These are phyloP conservation scores for Parmelia sp. DNA, from an alignment of 495 filamentous ascomycete genomes.

Conservation along the genomic window DNA sequence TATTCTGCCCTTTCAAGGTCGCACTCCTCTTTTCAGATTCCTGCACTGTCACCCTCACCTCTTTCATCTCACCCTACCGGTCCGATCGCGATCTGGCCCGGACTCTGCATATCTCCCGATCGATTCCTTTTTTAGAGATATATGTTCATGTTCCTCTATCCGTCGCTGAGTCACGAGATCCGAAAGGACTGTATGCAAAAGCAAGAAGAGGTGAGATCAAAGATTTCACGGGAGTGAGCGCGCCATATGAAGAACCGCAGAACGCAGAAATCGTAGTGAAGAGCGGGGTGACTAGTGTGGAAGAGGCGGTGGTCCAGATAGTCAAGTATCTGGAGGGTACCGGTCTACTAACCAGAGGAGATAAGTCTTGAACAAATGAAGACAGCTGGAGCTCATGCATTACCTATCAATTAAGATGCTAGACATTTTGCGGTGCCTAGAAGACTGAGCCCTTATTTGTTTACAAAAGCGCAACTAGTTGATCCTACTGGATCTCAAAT, in stretches of 20 bases:
- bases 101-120: constrained; percentile 60
- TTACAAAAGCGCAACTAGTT: background rate
- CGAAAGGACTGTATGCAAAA: constrained; percentile 97
- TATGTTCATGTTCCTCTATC: constrained; percentile 82
- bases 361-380: background rate
- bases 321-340: constrained; percentile 67
- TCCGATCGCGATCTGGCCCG: constrained; percentile 80
- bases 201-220: constrained; percentile 86
- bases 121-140: constrained; percentile 85
- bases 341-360: constrained; percentile 41
- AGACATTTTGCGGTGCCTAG: background rate
- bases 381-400: background rate
- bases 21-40: constrained; percentile 93
- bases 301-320: constrained; percentile 81
- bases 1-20: constrained; percentile 45
- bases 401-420: background rate
- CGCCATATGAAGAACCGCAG: constrained; percentile 88
- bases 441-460: background rate
- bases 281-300: constrained; percentile 68
- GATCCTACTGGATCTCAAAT: constrained; percentile 56
- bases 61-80: constrained; percentile 93
- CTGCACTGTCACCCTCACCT: constrained; percentile 79
- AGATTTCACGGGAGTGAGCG: constrained; percentile 89
- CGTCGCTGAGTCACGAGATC: constrained; percentile 89
- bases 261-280: constrained; percentile 78